Evolutionary conservation across 2,329 filamentous ascomycete species (phyloP).

Genomic region (Botrytis sinoallii): DNA sequence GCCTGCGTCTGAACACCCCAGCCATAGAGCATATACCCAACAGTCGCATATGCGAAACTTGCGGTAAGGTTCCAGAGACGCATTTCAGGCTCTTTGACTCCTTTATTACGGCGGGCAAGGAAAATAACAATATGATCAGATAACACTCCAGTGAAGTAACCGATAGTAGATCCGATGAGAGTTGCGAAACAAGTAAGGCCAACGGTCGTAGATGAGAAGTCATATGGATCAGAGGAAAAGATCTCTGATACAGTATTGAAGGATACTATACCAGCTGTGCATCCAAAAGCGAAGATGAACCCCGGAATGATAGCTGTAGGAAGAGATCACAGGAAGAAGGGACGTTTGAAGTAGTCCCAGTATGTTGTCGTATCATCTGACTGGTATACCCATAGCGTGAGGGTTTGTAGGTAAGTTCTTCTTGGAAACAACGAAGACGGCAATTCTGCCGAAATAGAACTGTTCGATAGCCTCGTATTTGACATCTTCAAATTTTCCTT

Average conservation of each 20-base stretch:
- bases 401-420: background rate
- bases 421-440: background rate
- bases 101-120: conserved; percentile 39
- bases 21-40: conserved; percentile 42
- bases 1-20: conserved; percentile 38
- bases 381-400: background rate
- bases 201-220: conserved; percentile 19
- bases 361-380: background rate
- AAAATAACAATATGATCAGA: conserved; percentile 38
- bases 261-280: background rate
- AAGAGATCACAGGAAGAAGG: background rate
- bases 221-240: conserved; percentile 16
- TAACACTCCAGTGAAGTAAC: conserved; percentile 39
- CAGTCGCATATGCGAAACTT: conserved; percentile 36
- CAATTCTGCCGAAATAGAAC: background rate
- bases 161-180: conserved; percentile 38
- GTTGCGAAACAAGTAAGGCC: conserved; percentile 38
- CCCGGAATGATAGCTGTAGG: background rate
- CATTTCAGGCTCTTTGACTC: conserved; percentile 42
- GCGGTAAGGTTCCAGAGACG: conserved; percentile 40
- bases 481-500: background rate
- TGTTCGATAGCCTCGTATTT: background rate
- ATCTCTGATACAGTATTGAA: background rate
- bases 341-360: background rate
- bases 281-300: background rate